Evolutionary conservation across 257 asterid genomes (phyloP).

Genomic region (Phtheirospermum japonicum): DNA sequence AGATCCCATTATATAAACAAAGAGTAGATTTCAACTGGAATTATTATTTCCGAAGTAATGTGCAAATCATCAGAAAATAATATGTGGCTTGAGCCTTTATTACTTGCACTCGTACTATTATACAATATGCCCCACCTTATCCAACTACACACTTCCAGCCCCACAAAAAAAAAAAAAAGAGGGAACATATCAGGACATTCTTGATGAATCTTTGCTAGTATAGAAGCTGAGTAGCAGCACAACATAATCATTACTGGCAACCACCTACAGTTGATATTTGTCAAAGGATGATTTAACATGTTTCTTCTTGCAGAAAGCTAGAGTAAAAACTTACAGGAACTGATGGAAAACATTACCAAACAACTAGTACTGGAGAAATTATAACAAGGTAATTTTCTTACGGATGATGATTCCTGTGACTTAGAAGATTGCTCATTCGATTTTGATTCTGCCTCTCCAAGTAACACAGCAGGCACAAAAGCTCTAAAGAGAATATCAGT

Average conservation of each 20-base stretch:
- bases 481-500: conserved; percentile 56
- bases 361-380: conserved; percentile 11
- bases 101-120: conserved; percentile 15
- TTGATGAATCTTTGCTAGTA: conserved; percentile 19
- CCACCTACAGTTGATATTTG: conserved; percentile 5
- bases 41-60: background rate
- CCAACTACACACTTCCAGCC: background rate
- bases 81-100: background rate
- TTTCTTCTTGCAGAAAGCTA: conserved; percentile 22
- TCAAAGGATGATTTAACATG: background rate
- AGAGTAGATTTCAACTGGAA: background rate
- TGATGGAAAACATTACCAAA: conserved; percentile 13
- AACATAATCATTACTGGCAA: conserved; percentile 7
- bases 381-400: conserved; percentile 40
- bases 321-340: conserved; percentile 18
- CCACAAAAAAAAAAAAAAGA: background rate
- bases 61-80: conserved; percentile 19
- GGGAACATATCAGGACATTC: conserved; percentile 8
- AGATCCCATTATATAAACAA: background rate
- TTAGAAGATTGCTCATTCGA: conserved; percentile 75
- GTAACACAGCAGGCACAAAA: conserved; percentile 97
- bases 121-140: background rate
- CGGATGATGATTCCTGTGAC: conserved; percentile 68
- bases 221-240: conserved; percentile 15
- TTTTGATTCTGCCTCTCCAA: conserved; percentile 92